These are phyloP conservation scores for Atalantia buxifolia DNA, from an alignment of 345 rosid genomes.

Conservation along the genomic window DNA sequence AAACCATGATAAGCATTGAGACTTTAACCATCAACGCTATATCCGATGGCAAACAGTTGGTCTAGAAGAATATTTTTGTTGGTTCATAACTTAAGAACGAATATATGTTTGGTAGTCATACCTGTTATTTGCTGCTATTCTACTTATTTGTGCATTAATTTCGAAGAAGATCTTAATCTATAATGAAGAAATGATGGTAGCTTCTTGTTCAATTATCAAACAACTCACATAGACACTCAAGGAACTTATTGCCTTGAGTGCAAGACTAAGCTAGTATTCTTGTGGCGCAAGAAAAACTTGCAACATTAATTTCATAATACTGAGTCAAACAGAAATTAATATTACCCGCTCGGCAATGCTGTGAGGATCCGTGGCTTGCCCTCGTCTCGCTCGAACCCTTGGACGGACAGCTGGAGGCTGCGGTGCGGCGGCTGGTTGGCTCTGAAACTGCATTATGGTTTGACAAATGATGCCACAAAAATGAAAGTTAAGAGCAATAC, in stretches of 20 bases:
- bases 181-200: no score
- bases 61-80: no score
- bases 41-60: no score
- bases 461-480: background rate
- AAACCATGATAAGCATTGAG: background rate
- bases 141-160: no score
- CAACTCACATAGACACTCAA: background rate
- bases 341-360: constrained; percentile 72
- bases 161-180: no score
- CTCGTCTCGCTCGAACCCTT: constrained; percentile 63
- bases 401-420: constrained; percentile 52
- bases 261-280: background rate
- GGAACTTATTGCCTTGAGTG: background rate
- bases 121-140: background rate
- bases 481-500: background rate
- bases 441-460: constrained; percentile 23
- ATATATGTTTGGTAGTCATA: background rate
- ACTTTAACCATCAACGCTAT: no score
- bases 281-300: background rate
- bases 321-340: background rate
- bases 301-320: background rate
- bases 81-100: background rate
- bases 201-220: background rate
- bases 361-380: constrained; percentile 69
- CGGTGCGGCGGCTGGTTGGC: constrained; percentile 35